Percentiles rank a stretch among this genome's conserved stretches.
phyloP scores from a whole-genome alignment of 495 filamentous ascomycete species.

The Aspergillus diversus region DNA sequence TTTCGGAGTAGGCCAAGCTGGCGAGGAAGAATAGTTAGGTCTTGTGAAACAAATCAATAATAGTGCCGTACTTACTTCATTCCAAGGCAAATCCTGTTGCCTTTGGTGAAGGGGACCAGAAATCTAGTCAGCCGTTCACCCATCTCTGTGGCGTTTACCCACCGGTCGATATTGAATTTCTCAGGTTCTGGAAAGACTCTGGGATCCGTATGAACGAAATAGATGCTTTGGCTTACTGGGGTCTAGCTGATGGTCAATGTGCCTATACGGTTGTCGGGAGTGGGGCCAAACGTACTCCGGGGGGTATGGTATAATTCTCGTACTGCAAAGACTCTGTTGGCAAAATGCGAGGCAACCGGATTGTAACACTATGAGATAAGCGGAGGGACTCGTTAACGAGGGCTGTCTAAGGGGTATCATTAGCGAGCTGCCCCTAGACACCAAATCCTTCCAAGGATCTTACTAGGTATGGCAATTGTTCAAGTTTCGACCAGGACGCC shows the following conservation, averaged over 20 bases:
- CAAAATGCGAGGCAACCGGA: constrained; percentile 44
- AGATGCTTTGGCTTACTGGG: constrained; percentile 48
- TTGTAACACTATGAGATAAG: constrained; percentile 42
- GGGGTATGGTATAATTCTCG: constrained; percentile 39
- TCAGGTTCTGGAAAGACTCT: constrained; percentile 51
- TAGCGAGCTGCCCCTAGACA: neutral
- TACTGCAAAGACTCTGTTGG: constrained; percentile 47
- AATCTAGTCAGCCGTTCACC: constrained; percentile 38
- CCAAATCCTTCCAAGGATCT: neutral
- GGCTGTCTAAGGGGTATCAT: constrained; percentile 31
- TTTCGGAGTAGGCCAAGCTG: constrained; percentile 50
- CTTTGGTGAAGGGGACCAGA: constrained; percentile 47
- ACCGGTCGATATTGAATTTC: constrained; percentile 54
- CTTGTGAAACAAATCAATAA: too few relatives aligned
- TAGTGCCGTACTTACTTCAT: constrained; percentile 35
- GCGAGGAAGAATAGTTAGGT: neutral
- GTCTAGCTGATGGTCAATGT: constrained; percentile 32
- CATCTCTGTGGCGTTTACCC: constrained; percentile 39
- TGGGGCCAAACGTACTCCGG: constrained; percentile 30
- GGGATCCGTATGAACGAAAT: constrained; percentile 50
- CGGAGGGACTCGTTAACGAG: constrained; percentile 52
- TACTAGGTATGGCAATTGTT: constrained; percentile 55
- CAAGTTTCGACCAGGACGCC: constrained; percentile 45
- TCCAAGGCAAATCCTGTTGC: constrained; percentile 46
- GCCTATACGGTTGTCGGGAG: constrained; percentile 9